Conservation (phyloP, 2,329 filamentous ascomycete genomes). For the Alternaria atra region DNA sequence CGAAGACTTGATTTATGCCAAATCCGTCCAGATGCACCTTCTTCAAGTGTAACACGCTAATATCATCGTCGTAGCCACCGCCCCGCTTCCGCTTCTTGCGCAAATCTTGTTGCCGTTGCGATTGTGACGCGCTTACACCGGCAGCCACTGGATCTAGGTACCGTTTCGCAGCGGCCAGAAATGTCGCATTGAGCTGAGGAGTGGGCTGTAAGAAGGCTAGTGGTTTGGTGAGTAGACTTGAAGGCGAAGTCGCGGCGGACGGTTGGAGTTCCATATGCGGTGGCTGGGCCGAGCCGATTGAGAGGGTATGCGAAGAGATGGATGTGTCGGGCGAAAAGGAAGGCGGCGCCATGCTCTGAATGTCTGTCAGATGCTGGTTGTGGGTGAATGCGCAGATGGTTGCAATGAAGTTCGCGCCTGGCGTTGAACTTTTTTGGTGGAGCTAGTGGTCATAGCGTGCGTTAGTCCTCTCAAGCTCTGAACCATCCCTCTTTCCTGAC, state of each 20-base stretch:
- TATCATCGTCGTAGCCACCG: constrained; percentile 57
- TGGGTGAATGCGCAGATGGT: constrained; percentile 1
- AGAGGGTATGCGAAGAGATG: constrained; percentile 53
- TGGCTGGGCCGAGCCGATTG: constrained; percentile 46
- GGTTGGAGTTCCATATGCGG: constrained; percentile 46
- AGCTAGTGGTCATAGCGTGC: constrained; percentile 17
- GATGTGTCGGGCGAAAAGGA: constrained; percentile 50
- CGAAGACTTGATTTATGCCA: constrained; percentile 88
- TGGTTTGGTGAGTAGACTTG: constrained; percentile 68
- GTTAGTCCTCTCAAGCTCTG: not conserved
- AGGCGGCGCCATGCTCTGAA: constrained; percentile 42
- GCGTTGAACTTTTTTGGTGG: constrained; percentile 23
- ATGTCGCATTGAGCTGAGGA: constrained; percentile 70
- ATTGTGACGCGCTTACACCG: constrained; percentile 77
- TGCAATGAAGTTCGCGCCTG: constrained; percentile 13
- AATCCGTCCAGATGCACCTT: constrained; percentile 89
- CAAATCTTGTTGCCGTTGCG: constrained; percentile 70
- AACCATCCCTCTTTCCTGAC: not conserved
- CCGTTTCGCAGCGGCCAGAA: constrained; percentile 78
- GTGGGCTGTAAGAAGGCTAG: constrained; percentile 81
- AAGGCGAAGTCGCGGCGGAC: constrained; percentile 59
- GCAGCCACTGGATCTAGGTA: constrained; percentile 81
- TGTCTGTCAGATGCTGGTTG: not conserved
- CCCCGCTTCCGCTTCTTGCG: constrained; percentile 81
- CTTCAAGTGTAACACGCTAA: constrained; percentile 73